These are phyloP conservation scores for Penicillium glabrum DNA, from an alignment of 2,329 filamentous ascomycete genomes.

Conservation along the genomic window DNA sequence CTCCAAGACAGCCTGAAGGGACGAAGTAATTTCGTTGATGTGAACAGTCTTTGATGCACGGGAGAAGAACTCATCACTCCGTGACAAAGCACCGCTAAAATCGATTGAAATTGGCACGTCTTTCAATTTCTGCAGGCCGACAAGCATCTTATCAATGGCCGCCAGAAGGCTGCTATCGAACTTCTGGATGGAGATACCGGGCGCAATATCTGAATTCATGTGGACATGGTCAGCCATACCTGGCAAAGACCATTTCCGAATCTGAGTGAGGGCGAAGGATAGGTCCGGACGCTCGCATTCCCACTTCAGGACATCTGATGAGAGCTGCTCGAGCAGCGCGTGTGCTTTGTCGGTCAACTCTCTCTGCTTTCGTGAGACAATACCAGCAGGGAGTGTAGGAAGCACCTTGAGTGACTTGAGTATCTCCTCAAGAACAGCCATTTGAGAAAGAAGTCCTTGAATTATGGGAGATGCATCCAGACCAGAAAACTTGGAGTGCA, in stretches of 20 bases:
- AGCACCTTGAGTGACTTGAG: slow-evolving; percentile 45
- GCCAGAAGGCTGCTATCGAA: slow-evolving; percentile 62
- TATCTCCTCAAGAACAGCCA: slow-evolving; percentile 49
- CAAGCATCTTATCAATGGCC: slow-evolving; percentile 73
- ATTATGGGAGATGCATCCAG: slow-evolving; percentile 49
- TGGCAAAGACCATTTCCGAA: slow-evolving; percentile 39
- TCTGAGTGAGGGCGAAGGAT: slow-evolving; percentile 64
- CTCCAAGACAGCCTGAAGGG: slow-evolving; percentile 47
- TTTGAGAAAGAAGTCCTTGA: slow-evolving; percentile 52
- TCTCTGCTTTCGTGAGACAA: slow-evolving; percentile 41
- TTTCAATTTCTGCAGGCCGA: slow-evolving; percentile 69
- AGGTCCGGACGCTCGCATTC: slow-evolving; percentile 57
- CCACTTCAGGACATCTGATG: slow-evolving; percentile 45
- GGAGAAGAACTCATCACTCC: slow-evolving; percentile 54
- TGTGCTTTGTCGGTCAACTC: slow-evolving; percentile 28
- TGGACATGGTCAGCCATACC: not conserved
- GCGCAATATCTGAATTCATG: not conserved
- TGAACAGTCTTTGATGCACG: slow-evolving; percentile 61
- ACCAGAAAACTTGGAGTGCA: slow-evolving; percentile 66
- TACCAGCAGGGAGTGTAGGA: slow-evolving; percentile 51
- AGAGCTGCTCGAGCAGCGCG: slow-evolving; percentile 30
- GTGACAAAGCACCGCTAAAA: slow-evolving; percentile 63
- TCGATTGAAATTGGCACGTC: slow-evolving; percentile 60
- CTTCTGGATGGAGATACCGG: slow-evolving; percentile 31
- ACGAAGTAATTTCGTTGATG: slow-evolving; percentile 53